Conservation (phyloP, 148 eudicot species). For the Silene uniflora region DNA sequence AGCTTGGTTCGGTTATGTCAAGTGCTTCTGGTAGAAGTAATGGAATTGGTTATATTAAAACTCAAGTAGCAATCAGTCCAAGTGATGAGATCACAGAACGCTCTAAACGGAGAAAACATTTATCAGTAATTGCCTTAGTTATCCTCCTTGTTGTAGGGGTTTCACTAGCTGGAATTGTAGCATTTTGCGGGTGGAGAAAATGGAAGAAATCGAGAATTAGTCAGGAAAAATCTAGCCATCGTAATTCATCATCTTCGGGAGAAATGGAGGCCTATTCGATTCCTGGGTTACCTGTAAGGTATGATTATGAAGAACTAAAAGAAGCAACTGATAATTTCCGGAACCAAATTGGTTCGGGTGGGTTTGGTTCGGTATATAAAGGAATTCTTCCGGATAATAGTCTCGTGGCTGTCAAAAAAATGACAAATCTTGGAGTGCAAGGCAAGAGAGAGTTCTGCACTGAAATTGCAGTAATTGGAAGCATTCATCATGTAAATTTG, state of each 20-base stretch:
- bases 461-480: constrained; percentile 78
- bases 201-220: constrained; percentile 23
- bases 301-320: constrained; percentile 47
- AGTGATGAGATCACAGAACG: constrained; percentile 10
- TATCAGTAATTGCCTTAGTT: constrained; percentile 41
- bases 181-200: constrained; percentile 46
- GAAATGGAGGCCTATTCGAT: constrained; percentile 62
- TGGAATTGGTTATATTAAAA: constrained; percentile 51
- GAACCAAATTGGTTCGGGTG: constrained; percentile 69
- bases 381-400: constrained; percentile 56
- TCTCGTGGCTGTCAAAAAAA: constrained; percentile 70
- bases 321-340: constrained; percentile 65
- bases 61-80: constrained; percentile 18
- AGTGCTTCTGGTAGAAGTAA: constrained; percentile 13
- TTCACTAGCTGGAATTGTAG: constrained; percentile 29
- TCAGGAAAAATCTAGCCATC: constrained; percentile 19
- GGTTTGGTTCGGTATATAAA: constrained; percentile 72
- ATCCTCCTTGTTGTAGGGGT: constrained; percentile 49
- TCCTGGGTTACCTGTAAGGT: constrained; percentile 71
- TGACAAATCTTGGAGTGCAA: constrained; percentile 53
- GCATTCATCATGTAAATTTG: constrained; percentile 71
- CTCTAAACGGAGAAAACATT: neutral
- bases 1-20: constrained; percentile 53
- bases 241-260: constrained; percentile 32
- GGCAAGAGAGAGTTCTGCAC: constrained; percentile 77